Evolutionary conservation across 2,329 filamentous ascomycete species (phyloP).

Genomic region (Nothophoma quercina): DNA sequence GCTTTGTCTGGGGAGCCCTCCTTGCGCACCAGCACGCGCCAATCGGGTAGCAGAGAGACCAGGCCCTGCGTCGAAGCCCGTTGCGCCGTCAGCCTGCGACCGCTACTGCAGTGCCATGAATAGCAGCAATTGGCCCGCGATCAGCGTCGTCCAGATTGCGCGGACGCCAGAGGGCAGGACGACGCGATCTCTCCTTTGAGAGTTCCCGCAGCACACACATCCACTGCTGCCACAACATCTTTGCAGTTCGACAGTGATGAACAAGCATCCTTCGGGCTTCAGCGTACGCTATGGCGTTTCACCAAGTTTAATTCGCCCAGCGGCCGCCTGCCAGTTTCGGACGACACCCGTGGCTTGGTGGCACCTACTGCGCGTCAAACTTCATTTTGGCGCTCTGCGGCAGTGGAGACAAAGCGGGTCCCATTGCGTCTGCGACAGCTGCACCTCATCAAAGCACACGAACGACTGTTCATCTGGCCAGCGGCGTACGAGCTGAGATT

Average conservation of each 20-base stretch:
- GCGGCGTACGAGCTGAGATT: slow-evolving; percentile 20
- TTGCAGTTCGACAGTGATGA: neutral
- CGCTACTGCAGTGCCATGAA: slow-evolving; percentile 16
- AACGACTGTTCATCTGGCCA: slow-evolving; percentile 35
- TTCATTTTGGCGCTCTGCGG: slow-evolving; percentile 22
- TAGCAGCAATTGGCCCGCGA: slow-evolving; percentile 14
- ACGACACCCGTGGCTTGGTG: slow-evolving; percentile 24
- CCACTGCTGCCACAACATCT: neutral
- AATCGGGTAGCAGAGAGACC: slow-evolving; percentile 26
- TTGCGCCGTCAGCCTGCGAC: slow-evolving; percentile 20
- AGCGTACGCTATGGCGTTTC: slow-evolving; percentile 23
- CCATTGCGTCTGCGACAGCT: slow-evolving; percentile 25
- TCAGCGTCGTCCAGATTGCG: slow-evolving; percentile 10
- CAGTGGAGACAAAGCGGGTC: slow-evolving; percentile 21
- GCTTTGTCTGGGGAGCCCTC: slow-evolving; percentile 30
- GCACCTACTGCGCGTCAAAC: slow-evolving; percentile 26
- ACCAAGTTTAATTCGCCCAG: slow-evolving; percentile 22
- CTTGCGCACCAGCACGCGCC: slow-evolving; percentile 22
- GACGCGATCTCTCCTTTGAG: neutral
- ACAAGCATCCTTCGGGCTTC: slow-evolving; percentile 10
- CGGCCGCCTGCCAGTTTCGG: slow-evolving; percentile 29
- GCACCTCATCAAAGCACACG: slow-evolving; percentile 36
- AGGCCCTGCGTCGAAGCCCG: slow-evolving; percentile 34
- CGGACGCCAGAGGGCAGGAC: neutral
- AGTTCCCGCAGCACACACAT: neutral